These are phyloP conservation scores for Fusarium austroafricanum DNA, from an alignment of 2,329 filamentous ascomycete genomes.

Conservation along the genomic window DNA sequence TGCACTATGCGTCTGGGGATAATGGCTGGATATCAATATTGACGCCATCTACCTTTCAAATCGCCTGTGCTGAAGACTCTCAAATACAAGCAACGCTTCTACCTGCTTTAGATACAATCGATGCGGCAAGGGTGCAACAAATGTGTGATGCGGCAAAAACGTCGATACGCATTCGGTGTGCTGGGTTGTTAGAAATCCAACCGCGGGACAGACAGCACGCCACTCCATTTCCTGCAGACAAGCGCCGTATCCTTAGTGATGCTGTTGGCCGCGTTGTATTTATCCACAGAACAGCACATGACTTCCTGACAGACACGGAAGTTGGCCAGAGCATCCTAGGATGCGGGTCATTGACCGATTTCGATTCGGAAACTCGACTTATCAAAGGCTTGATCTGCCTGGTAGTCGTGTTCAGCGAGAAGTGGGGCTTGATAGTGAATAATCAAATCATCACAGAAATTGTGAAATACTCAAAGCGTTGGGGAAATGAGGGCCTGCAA, in stretches of 20 bases:
- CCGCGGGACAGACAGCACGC: rapidly evolving
- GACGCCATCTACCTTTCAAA: neutral
- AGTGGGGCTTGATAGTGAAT: neutral
- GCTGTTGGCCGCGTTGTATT: neutral
- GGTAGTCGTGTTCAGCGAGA: rapidly evolving
- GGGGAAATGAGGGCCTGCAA: rapidly evolving
- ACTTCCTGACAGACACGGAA: slow-evolving; percentile 25
- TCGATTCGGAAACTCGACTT: rapidly evolving
- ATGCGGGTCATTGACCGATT: rapidly evolving
- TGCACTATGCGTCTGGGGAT: too few relatives aligned
- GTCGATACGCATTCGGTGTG: neutral
- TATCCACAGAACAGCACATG: slow-evolving; percentile 27
- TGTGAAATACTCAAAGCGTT: rapidly evolving
- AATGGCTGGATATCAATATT: too few relatives aligned
- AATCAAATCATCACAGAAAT: too few relatives aligned
- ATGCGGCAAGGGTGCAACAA: rapidly evolving
- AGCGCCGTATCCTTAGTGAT: rapidly evolving
- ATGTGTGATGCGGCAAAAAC: rapidly evolving
- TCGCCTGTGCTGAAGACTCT: neutral
- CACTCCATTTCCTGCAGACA: rapidly evolving
- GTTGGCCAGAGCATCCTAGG: neutral
- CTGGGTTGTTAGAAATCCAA: neutral
- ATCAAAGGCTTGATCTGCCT: rapidly evolving
- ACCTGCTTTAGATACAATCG: rapidly evolving
- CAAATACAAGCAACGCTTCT: rapidly evolving